Base-by-base conservation (phyloP, 352 stramenopile genomes). In the Phytophthora europaea region DNA sequence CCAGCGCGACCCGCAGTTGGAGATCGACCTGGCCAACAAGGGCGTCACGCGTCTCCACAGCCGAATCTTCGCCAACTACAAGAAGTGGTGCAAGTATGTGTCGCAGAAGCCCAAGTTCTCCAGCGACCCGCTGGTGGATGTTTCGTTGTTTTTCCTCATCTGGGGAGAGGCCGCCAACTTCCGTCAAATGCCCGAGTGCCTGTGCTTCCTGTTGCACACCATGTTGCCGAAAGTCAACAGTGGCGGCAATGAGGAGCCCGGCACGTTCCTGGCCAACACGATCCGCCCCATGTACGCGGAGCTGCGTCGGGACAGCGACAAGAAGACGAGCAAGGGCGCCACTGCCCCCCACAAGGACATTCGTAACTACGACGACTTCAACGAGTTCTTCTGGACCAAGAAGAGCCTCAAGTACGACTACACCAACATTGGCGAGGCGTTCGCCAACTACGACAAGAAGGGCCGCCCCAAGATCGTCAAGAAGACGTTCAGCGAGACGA, bases 331-430 rank as follows among this genome's bases (percentile, higher is more conserved):
- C 45, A 92, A 94, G 43, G 89, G 89, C 4, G 84, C 83, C 4
- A 87, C 84, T 10, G 86, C 86, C 4, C 52, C 85, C 9, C 89
- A 96, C 68, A 70, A 72, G 9, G 80, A 96, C 61, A 94, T 96
- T 58, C 86, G 89, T 8, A 94, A 94, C 76, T 96, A 96, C 70
- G 89, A 96, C 43, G 89, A 96, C 70, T 94, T 96, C 34, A 96
- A 96, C 61, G 89, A 96, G 75, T 96, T 94, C 54, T 96, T 96
- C 62, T 96, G 89, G 89, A 91, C 70, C 15, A 94, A 94, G 66
- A 94, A 94, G 67, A 84, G 77, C 16, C 72, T 96, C 13, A 94
- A 93, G 74, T 94, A 86, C 72, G 83, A 93, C 67, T 67, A 80
- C 54, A 87, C 61, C 33, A 89, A 67, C 22, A 93, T 96, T 66